Conservation (phyloP, 306 rosid species). For the Trifolium pratense region DNA sequence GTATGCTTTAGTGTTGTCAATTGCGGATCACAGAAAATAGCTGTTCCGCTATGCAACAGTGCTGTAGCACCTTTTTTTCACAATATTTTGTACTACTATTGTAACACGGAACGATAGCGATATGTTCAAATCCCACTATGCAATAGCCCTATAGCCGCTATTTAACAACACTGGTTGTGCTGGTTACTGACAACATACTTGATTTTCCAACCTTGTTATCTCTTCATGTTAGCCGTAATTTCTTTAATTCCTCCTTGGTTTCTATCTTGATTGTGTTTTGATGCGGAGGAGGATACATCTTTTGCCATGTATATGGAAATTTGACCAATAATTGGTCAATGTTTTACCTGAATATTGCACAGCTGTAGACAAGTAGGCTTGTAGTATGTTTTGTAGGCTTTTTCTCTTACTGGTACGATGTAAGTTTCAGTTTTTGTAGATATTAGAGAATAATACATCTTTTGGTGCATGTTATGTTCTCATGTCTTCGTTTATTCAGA, state of each 20-base stretch:
- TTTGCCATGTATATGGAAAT: neutral
- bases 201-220: conserved; percentile 6
- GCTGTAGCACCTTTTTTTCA: too few species aligned
- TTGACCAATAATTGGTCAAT: neutral
- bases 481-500: conserved; percentile 50
- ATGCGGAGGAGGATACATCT: neutral
- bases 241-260: conserved; percentile 23
- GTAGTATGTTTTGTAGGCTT: conserved; percentile 11
- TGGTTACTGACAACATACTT: conserved; percentile 6
- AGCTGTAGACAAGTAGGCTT: neutral
- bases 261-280: conserved; percentile 18
- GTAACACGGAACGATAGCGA: too few species aligned
- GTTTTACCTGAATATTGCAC: conserved; percentile 4
- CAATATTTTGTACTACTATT: too few species aligned
- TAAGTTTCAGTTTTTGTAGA: neutral
- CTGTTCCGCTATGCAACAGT: too few species aligned
- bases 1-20: neutral
- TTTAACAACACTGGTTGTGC: neutral
- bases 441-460: neutral
- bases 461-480: conserved; percentile 2
- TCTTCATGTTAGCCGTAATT: conserved; percentile 19
- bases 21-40: too few species aligned
- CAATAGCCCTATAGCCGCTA: too few species aligned
- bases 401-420: conserved; percentile 14
- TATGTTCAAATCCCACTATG: too few species aligned